These are phyloP conservation scores for Candida chauliodis DNA, from an alignment of 805 yeast species.

Conservation along the genomic window DNA sequence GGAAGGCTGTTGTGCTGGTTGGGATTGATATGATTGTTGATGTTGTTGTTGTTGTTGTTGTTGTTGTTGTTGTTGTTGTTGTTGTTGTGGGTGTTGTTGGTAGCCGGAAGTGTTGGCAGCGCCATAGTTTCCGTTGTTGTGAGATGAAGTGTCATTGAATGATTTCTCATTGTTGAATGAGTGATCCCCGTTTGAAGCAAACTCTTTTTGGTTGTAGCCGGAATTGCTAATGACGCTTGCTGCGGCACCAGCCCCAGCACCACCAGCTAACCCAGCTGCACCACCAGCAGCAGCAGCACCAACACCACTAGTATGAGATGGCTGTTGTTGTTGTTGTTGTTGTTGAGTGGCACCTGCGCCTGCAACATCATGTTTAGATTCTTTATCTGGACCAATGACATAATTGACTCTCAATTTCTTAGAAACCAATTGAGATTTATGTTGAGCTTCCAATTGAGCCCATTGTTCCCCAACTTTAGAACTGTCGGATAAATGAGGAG, in stretches of 20 bases:
- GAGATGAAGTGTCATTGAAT: conserved; percentile 8
- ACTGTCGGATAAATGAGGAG: conserved; percentile 56
- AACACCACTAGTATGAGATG: conserved; percentile 4
- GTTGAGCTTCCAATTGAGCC: conserved; percentile 65
- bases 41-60: conserved; percentile 1
- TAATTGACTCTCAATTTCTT: conserved; percentile 68
- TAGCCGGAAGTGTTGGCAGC: conserved; percentile 2
- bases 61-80: conserved; percentile 8
- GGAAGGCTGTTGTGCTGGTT: conserved; percentile 12
- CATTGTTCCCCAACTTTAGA: conserved; percentile 65
- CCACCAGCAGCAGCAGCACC: conserved; percentile 12
- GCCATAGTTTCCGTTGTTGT: conserved; percentile 8
- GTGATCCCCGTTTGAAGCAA: conserved; percentile 3
- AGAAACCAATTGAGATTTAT: conserved; percentile 51
- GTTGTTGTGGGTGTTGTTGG: conserved; percentile 7
- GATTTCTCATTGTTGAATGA: conserved; percentile 6
- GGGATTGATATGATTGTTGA: conserved; percentile 2
- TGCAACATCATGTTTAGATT: conserved; percentile 9
- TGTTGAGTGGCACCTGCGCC: conserved; percentile 13
- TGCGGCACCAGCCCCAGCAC: conserved; percentile 12
- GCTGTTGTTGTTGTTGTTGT: conserved; percentile 5
- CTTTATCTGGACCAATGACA: conserved; percentile 26
- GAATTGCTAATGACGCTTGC: conserved; percentile 1
- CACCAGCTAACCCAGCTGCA: conserved; percentile 5
- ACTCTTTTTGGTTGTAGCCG: conserved; percentile 5